phyloP scores from a whole-genome alignment of 495 filamentous ascomycete genomes.

The Opeltia flavorubescens region DNA sequence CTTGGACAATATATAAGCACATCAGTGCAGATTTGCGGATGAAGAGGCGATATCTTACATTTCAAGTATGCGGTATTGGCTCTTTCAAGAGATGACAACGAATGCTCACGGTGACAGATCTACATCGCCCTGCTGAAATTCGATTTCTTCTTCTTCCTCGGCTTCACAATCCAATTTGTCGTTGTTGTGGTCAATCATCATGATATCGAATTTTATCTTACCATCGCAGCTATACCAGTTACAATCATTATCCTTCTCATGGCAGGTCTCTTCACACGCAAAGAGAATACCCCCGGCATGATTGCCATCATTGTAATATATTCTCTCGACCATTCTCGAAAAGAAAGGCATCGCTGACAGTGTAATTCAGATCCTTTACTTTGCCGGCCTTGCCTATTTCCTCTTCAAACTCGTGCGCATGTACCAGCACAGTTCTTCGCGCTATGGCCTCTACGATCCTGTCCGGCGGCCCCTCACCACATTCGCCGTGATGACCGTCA shows the following conservation, averaged over 20 bases:
- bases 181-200: slow-evolving; percentile 65
- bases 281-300: slow-evolving; percentile 72
- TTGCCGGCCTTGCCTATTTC: slow-evolving; percentile 87
- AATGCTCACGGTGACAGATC: slow-evolving; percentile 40
- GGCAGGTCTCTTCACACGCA: slow-evolving; percentile 71
- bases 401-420: slow-evolving; percentile 96
- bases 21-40: slow-evolving; percentile 94
- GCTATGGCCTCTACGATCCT: slow-evolving; percentile 42
- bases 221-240: slow-evolving; percentile 75
- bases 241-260: slow-evolving; percentile 76
- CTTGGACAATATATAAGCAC: slow-evolving; percentile 98
- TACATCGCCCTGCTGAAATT: slow-evolving; percentile 97
- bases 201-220: slow-evolving; percentile 68
- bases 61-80: slow-evolving; percentile 50
- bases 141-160: slow-evolving; percentile 99
- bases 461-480: slow-evolving; percentile 71
- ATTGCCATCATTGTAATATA: slow-evolving; percentile 49
- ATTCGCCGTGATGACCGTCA: slow-evolving; percentile 83
- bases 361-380: slow-evolving; percentile 51
- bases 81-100: slow-evolving; percentile 19
- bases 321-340: not conserved
- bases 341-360: slow-evolving; percentile 9
- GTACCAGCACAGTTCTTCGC: slow-evolving; percentile 45
- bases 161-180: slow-evolving; percentile 93
- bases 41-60: slow-evolving; percentile 91